Evolutionary conservation across 306 rosid genomes (phyloP).

Genomic region (Pachyrhizus erosus): DNA sequence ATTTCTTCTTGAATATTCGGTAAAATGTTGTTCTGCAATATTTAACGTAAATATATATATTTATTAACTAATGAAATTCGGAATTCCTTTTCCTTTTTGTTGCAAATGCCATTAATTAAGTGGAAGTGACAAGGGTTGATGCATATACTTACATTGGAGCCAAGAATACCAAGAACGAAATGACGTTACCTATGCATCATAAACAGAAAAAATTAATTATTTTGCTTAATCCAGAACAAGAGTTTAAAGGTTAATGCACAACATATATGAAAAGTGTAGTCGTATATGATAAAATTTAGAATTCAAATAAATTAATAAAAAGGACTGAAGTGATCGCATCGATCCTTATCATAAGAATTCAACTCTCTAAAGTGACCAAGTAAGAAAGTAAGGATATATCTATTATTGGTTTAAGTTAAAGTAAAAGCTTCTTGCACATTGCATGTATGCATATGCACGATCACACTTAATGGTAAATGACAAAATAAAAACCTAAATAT

Average conservation of each 20-base stretch:
- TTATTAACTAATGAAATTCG: no score
- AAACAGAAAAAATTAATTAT: neutral
- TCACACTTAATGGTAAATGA: no score
- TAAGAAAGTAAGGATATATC: neutral
- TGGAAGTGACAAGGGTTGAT: neutral
- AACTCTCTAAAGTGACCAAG: neutral
- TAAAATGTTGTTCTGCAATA: conserved; percentile 75
- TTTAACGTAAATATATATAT: neutral
- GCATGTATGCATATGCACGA: neutral
- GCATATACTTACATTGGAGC: conserved; percentile 80
- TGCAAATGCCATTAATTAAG: neutral
- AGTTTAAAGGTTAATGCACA: neutral
- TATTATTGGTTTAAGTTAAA: neutral
- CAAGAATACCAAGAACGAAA: conserved; percentile 86
- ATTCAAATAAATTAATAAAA: neutral
- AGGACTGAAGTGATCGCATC: neutral
- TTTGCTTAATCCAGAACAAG: neutral
- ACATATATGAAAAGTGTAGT: neutral
- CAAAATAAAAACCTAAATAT: neutral
- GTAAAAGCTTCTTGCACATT: neutral
- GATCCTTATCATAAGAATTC: neutral
- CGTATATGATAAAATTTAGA: neutral
- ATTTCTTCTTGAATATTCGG: conserved; percentile 72
- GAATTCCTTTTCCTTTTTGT: neutral
- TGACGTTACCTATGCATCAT: conserved; percentile 66